These are phyloP conservation scores for Cochlearia excelsa DNA, from an alignment of 345 rosid genomes.

Conservation along the genomic window DNA sequence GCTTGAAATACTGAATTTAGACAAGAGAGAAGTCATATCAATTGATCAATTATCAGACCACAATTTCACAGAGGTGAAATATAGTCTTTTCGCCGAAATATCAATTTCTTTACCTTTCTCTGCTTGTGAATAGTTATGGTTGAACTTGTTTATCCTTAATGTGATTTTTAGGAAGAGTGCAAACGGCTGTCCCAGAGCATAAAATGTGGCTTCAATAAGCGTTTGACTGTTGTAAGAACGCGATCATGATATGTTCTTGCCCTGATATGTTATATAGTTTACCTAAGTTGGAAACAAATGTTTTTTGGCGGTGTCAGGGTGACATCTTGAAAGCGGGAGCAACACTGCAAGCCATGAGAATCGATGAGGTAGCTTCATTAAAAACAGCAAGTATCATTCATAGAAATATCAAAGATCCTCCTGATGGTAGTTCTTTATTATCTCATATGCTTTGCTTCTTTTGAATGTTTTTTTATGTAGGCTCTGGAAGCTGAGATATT, in stretches of 20 bases:
- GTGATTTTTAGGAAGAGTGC: constrained; percentile 72
- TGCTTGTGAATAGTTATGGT: constrained; percentile 3
- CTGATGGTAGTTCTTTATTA: constrained; percentile 1
- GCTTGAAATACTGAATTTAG: constrained; percentile 73
- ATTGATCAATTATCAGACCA: constrained; percentile 77
- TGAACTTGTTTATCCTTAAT: constrained; percentile 11
- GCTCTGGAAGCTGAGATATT: constrained; percentile 61
- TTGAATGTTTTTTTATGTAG: constrained; percentile 37
- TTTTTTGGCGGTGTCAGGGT: constrained; percentile 45
- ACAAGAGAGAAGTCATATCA: constrained; percentile 67
- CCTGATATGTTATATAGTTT: background rate
- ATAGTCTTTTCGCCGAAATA: constrained; percentile 17
- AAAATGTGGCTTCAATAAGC: constrained; percentile 59
- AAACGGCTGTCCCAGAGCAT: constrained; percentile 53
- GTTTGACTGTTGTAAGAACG: constrained; percentile 60
- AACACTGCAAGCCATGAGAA: constrained; percentile 54
- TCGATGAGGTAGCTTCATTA: constrained; percentile 53
- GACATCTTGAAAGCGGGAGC: constrained; percentile 66
- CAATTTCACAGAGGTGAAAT: constrained; percentile 79
- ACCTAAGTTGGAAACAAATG: background rate
- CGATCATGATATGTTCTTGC: constrained; percentile 6
- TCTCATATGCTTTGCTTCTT: constrained; percentile 9
- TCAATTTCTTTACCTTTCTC: constrained; percentile 10
- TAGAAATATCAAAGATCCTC: constrained; percentile 10
- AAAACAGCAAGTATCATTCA: constrained; percentile 4